Conservation (phyloP, 305 asterid genomes). For the Caryopteris hybrid region DNA sequence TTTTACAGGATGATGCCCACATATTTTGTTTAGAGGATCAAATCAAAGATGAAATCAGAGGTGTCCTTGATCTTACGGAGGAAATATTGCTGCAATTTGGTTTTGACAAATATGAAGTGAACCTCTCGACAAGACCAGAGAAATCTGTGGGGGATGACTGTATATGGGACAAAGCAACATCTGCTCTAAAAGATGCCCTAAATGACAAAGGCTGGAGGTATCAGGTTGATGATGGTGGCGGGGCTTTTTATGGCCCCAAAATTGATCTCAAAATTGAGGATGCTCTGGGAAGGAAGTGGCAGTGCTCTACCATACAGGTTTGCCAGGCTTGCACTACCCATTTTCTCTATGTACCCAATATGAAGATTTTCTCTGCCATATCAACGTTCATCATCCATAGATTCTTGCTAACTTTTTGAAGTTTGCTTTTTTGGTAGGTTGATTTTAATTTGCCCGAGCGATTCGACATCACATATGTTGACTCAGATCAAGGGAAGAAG, state of each 20-base stretch:
- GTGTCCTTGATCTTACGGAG: constrained; percentile 92
- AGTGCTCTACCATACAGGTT: constrained; percentile 96
- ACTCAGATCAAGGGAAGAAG: constrained; percentile 72
- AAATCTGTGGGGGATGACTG: constrained; percentile 77
- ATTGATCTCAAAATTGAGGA: constrained; percentile 97
- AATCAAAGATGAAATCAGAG: constrained; percentile 86
- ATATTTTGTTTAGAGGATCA: constrained; percentile 92
- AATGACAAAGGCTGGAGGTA: constrained; percentile 87
- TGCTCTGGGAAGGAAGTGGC: constrained; percentile 98
- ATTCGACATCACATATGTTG: constrained; percentile 75
- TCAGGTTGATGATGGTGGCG: constrained; percentile 90
- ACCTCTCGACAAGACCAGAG: constrained; percentile 95
- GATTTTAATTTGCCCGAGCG: constrained; percentile 92
- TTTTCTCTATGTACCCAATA: not conserved
- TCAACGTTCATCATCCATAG: not conserved
- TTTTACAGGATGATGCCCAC: constrained; percentile 92
- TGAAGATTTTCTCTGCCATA: not conserved
- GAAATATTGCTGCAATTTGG: constrained; percentile 85
- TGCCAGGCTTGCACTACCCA: constrained; percentile 4
- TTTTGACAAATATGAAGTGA: constrained; percentile 81
- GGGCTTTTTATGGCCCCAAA: constrained; percentile 98
- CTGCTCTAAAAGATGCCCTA: constrained; percentile 80
- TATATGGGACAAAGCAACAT: constrained; percentile 88
- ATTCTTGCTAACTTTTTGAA: not conserved
- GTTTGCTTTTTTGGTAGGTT: constrained; percentile 37